These are phyloP conservation scores for Sporobolomyces phaffii DNA, from an alignment of 768 basidiomycete genomes.

Conservation along the genomic window DNA sequence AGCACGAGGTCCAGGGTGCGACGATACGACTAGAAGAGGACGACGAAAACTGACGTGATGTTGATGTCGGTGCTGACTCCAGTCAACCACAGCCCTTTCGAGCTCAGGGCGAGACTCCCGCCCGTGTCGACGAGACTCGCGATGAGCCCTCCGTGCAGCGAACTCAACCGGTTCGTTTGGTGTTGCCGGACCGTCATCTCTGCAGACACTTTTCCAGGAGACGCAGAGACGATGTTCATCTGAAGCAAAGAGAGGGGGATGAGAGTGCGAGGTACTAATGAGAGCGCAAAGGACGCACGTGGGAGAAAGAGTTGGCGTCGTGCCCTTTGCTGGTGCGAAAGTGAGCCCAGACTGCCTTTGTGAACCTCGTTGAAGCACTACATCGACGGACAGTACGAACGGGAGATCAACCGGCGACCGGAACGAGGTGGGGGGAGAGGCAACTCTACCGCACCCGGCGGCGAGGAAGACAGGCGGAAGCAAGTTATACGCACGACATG, in stretches of 20 bases:
- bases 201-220: neutral
- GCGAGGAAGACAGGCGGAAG: no score
- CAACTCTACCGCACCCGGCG: no score
- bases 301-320: conserved; percentile 30
- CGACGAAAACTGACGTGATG: conserved; percentile 20
- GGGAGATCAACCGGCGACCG: no score
- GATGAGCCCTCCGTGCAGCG: conserved; percentile 40
- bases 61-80: conserved; percentile 28
- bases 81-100: conserved; percentile 36
- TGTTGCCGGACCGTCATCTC: conserved; percentile 28
- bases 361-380: conserved; percentile 25
- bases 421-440: no score
- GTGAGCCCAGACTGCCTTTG: conserved; percentile 12
- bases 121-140: conserved; percentile 38
- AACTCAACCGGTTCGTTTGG: conserved; percentile 27
- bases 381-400: no score
- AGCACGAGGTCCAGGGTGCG: no score
- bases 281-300: no score
- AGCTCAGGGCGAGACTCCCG: conserved; percentile 36
- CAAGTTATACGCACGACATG: no score
- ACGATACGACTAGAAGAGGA: no score
- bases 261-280: no score
- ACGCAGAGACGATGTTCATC: neutral
- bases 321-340: conserved; percentile 26
- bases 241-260: neutral